Evolutionary conservation across 169 alveolate species (phyloP), one percentile per base, ranked within the genome.

Genomic region (Cardiosporidium cionae): DNA sequence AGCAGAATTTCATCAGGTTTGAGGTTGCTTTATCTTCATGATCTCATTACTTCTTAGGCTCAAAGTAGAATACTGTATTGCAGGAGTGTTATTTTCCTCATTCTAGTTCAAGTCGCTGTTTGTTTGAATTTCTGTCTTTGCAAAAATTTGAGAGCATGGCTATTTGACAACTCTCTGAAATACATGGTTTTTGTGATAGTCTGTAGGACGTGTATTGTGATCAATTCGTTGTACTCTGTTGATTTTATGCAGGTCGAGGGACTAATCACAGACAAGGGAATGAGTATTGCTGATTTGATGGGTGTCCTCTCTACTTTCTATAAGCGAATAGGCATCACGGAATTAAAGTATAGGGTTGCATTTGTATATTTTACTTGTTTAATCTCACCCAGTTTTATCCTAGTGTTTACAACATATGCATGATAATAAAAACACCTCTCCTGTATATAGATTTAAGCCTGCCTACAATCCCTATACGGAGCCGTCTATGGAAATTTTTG

Each of bases 401-500:
- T n/a, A n/a, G n/a, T n/a, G n/a, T n/a, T n/a, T n/a, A n/a, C n/a
- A n/a, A n/a, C n/a, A n/a, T n/a, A n/a, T n/a, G n/a, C n/a, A n/a
- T n/a, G n/a, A n/a, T n/a, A n/a, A n/a, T n/a, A n/a, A n/a, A n/a
- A n/a, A n/a, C n/a, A n/a, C n/a, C n/a, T n/a, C n/a, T n/a, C n/a
- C n/a, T n/a, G n/a, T n/a, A n/a, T n/a, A n/a, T n/a, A 74, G 93
- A 81, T 98, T 95, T 90, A 98, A 98, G 87, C 99, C 99, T 16
- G 98, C 99, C 23, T 98, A 94, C 87, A 98, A 98, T 82, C 99
- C 99, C 22, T 98, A 98, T 86, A 98, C 99, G 32, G 99, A 98
- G 82, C 99, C 99, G n/a, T 75, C 98, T 7, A 92, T 97, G 98
- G 99, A 98, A 88, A 91, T 98, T 22, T 97, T 92, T 86, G 99